These are phyloP conservation scores for Pseudocercospora pini-densiflorae DNA, from an alignment of 2,329 filamentous ascomycete species.

Conservation along the genomic window DNA sequence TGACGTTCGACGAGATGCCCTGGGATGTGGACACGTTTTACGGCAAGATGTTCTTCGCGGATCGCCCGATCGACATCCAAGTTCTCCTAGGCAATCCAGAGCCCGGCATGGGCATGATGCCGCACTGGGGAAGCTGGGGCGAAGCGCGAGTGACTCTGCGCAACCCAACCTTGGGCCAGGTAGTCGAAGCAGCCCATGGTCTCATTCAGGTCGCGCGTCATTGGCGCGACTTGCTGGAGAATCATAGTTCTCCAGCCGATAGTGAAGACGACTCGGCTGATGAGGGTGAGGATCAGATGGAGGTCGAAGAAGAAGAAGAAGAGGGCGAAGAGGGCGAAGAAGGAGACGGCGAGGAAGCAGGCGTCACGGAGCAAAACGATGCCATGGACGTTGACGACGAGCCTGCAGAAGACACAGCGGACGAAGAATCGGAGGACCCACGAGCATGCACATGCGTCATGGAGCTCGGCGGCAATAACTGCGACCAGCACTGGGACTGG, in stretches of 20 bases:
- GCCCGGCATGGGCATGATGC: neutral
- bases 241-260: neutral
- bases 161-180: neutral
- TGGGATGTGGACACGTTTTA: neutral
- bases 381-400: neutral
- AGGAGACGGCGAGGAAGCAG: neutral
- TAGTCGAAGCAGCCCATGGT: neutral
- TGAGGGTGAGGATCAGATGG: too few relatives aligned
- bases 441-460: neutral
- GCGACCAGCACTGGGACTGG: neutral
- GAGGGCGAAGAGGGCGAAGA: too few relatives aligned
- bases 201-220: neutral
- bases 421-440: neutral
- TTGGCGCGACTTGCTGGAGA: neutral
- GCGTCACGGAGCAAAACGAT: neutral
- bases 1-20: neutral
- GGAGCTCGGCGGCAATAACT: neutral
- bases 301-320: too few relatives aligned
- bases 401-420: too few relatives aligned
- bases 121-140: neutral
- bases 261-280: neutral
- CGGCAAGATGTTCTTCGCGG: neutral
- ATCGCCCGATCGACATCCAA: neutral
- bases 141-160: neutral
- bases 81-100: neutral